Evolutionary conservation across 306 rosid genomes (phyloP).

Genomic region (Corylus heterophylla): DNA sequence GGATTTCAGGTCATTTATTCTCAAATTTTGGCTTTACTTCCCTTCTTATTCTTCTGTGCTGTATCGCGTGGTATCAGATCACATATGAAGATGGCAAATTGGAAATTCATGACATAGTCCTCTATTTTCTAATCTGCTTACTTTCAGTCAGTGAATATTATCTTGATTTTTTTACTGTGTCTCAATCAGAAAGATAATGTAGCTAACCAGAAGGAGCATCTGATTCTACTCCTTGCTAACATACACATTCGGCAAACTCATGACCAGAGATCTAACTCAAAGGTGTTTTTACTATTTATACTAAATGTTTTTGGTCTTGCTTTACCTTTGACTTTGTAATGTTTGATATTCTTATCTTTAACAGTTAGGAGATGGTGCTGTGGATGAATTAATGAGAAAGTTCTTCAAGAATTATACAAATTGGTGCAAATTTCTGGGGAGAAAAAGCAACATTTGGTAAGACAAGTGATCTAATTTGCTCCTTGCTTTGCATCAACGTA

Average conservation of each 20-base stretch:
- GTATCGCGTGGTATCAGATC: not conserved
- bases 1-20: conserved; percentile 85
- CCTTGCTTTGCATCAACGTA: conserved; percentile 7
- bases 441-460: conserved; percentile 86
- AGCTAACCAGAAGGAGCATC: conserved; percentile 92
- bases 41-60: conserved; percentile 14
- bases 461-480: conserved; percentile 26
- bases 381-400: conserved; percentile 78
- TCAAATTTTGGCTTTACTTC: conserved; percentile 18
- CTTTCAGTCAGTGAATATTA: conserved; percentile 10
- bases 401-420: conserved; percentile 80
- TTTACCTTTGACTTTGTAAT: conserved; percentile 20
- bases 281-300: conserved; percentile 45
- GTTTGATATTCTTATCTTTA: conserved; percentile 12
- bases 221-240: conserved; percentile 88
- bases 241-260: conserved; percentile 61
- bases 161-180: conserved; percentile 24
- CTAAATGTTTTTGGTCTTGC: conserved; percentile 26
- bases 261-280: conserved; percentile 48
- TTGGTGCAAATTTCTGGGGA: conserved; percentile 89
- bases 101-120: conserved; percentile 11
- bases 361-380: conserved; percentile 78
- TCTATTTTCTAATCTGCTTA: conserved; percentile 10
- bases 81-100: not conserved
- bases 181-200: conserved; percentile 76